Evolutionary conservation across 768 basidiomycete genomes (phyloP), one percentile per base, ranked within the genome.

Genomic region (Lactifluus pinguis): DNA sequence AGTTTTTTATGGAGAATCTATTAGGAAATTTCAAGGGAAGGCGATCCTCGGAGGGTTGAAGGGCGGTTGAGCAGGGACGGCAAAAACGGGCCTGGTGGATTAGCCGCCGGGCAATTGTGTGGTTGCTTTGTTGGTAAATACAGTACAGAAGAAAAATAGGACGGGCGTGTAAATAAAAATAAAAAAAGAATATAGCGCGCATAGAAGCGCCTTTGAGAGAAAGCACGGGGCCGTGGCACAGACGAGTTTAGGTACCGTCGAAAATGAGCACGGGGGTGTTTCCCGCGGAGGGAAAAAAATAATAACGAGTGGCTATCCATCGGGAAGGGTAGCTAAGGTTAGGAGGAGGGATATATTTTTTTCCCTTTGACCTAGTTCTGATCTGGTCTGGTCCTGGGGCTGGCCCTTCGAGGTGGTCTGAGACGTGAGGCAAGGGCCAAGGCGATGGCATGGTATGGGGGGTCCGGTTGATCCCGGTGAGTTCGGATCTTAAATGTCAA

Each of bases 401-500:
- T n/a, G n/a, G n/a, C n/a, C 25, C 25, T 25, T 25, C 25, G 25
- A 25, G 25, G 25, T 25, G 25, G 25, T 25, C 25, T 34, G 32
- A 34, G 32, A 34, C 32, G 32, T 34, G 32, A 34, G 32, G 32
- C 32, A 34, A 34, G 32, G 32, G 32, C 32, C 9, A 25, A 25
- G 25, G 25, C 25, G 25, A 25, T 34, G 32, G 6, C 32, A 34
- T 34, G 6, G 32, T 44, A 39, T 44, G 36, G 51, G 36, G 51
- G 25, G 19, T 44, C 25, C 51, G 45, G 25, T 32, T 49, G 19
- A 39, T 39, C 10, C 49, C 55, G 55, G 59, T 64, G 52, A 62
- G 61, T 62, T 62, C 65, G 65, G 65, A 66, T 66, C 65, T 66
- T 57, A 39, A 38, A 38, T 29, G 45, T 53, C 51, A 42, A 65